Evolutionary conservation across 2,329 filamentous ascomycete species (phyloP), one percentile per base, ranked within the genome.

Genomic region (Scleromitrula shiraiana): DNA sequence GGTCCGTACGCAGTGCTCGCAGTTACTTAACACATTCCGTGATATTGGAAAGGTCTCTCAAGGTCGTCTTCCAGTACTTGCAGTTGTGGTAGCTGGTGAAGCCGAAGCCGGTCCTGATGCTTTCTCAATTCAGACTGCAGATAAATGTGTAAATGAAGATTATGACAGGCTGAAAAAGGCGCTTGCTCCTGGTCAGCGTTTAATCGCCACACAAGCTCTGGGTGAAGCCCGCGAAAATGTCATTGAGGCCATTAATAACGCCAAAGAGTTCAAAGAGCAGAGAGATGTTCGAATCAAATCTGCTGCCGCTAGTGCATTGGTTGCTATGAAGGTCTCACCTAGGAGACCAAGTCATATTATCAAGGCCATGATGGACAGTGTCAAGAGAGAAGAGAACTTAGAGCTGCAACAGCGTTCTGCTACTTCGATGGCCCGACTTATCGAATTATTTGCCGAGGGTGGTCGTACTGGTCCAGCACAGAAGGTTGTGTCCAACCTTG

Each of bases 361-460:
- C 69, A 96, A 95, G 68, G 88, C 83, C 2, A 86, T 98, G 67
- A 98, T 98, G 93, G 93, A 98, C 65, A 97, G 91, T 61, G 79
- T 98, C 62, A 98, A 97, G 68, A 83, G 82, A 30, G 94, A 98
- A 64, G 93, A 96, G 59, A 97, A 94, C 60, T 68, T 84, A 23
- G 87, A 93, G 56, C 73, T 98, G 1, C 93, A 98, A 65, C 80
- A 79, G 58, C 85, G 91, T 20, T 95, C 91, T 23, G 88, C 90
- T 2, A 80, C 78, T 12, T 90, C 89, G 3, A 85, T 98, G 44
- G 88, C 89, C 5, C 78, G 77, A 32, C 79, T 97, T 17, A 83
- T 98, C n/a, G 82, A 87, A 56, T 75, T 93, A 19, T 93, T 97
- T 59, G 89, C 88, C 4, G 78, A 81, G 35, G 80, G 81, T 47